Evolutionary conservation across 441 rosid species (phyloP), one percentile per base, ranked within the genome.

Genomic region (Breynia disticha): DNA sequence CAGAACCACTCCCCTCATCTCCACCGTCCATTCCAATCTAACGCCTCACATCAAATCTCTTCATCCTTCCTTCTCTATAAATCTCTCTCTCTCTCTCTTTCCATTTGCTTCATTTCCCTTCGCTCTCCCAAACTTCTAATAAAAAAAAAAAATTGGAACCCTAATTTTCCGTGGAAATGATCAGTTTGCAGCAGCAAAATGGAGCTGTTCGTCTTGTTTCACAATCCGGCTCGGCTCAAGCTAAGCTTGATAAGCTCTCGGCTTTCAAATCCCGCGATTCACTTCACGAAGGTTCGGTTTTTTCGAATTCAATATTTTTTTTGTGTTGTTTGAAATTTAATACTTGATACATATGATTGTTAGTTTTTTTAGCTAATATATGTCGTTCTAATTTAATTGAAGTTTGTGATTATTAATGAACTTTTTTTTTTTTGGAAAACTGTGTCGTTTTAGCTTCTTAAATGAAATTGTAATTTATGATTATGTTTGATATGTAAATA

Each of bases 151-250:
- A 41, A 41, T 4, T 9, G 13, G 13, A 41, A 7, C 44, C 44
- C 1, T 11, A 41, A 11, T 41, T 41, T 15, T 41, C n/a, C 9
- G 59, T 56, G 68, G 56, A 54, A 63, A 86, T 86, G 87, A 67
- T 86, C 62, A 76, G 81, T 62, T 57, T 81, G 63, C 84, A 78
- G 58, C 81, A 63, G 61, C 84, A 78, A 59, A 81, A 63, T 75
- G 82, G 75, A 52, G 75, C 65, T n/a, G n/a, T n/a, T 51, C 73
- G 72, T 61, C 42, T 60, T 15, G 44, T 41, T n/a, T n/a, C n/a
- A 9, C 35, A 28, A 9, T 6, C 62, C 22, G 69, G 65, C 16
- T 43, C 72, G 55, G 82, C 68, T 75, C 67, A 67, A 44, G 76
- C 68, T 35, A 79, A 79, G 76, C 69, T 59, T 56, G 90, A 81